phyloP scores from a whole-genome alignment of 495 filamentous ascomycete species.

The Cryomyces minteri region DNA sequence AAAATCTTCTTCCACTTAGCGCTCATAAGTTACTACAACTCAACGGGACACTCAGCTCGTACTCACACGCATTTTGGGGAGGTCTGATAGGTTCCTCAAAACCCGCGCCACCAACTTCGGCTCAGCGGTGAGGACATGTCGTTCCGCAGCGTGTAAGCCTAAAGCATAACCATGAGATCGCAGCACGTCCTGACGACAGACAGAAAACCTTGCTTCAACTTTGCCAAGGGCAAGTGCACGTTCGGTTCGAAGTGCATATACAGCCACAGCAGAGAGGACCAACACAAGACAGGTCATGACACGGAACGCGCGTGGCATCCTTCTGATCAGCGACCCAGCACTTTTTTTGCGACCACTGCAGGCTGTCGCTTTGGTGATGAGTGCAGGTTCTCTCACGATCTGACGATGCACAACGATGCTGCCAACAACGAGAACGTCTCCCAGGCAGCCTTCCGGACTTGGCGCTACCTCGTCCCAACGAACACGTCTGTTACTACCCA shows the following conservation, averaged over 20 bases:
- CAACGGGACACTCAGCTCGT: too few species aligned
- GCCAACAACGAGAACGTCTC: not conserved
- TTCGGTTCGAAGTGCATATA: not conserved
- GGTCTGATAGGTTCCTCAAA: too few species aligned
- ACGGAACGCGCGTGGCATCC: not conserved
- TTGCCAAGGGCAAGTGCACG: not conserved
- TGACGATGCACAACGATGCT: not conserved
- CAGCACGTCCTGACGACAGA: not conserved
- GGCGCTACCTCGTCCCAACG: not conserved
- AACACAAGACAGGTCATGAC: not conserved
- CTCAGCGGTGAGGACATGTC: too few species aligned
- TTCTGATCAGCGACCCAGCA: not conserved
- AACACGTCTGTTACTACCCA: not conserved
- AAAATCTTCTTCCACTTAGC: too few species aligned
- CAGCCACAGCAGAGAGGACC: not conserved
- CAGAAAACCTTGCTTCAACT: conserved; percentile 1
- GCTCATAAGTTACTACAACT: too few species aligned
- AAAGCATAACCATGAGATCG: not conserved
- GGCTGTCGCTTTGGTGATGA: not conserved
- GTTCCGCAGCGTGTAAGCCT: too few species aligned
- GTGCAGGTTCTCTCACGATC: conserved; percentile 3
- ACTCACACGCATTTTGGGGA: too few species aligned
- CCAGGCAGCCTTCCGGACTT: not conserved
- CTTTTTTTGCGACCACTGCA: not conserved
- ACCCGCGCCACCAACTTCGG: too few species aligned